Base-by-base conservation (phyloP, 2,329 filamentous ascomycete genomes). In the Xylaria hypoxylon region DNA sequence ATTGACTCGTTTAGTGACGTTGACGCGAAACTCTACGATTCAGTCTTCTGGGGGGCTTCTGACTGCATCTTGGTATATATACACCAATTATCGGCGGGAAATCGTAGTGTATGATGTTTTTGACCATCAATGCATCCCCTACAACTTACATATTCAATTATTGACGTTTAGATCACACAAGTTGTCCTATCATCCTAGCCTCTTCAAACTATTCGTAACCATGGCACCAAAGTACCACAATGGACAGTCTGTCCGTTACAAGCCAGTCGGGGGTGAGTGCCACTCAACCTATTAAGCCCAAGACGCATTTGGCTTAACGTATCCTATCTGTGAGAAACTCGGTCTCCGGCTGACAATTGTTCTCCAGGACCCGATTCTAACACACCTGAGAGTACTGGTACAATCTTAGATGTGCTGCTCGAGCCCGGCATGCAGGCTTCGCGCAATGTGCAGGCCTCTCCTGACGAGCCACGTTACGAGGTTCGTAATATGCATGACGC, bases 321-420 rank as follows among this genome's bases (percentile, higher is more conserved):
- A 31, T 5, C 28, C 28, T 31, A 31, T 31, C 8, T 38, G 3
- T 4, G 35, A 38, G 35, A 13, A 38, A 38, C 35, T 38, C 35
- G 35, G 10, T 13, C 5, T 13, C 51, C n/a, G 8, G 2, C 51
- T 65, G 17, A 60, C 52, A 19, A 7, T 22, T 47, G 19, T 28
- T 24, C 58, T 33, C 19, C 33, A 72, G 70, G 72, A 7, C 73
- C 69, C 26, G 67, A 64, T 60, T 74, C 73, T 19, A 70, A 74
- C 42, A 72, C 73, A 24, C 68, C 71, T 10, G 72, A 74, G 70
- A 73, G 70, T 67, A 75, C 73, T 1, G 73, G 73, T 38, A 70
- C 45, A 31, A 74, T 75, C 61, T 69, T 55, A 33, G 64, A 68
- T 31, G 71, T 75, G 19, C 65, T 75, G 13, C 73, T 71, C 10